These are phyloP conservation scores for Sporothrix sp. DNA, from an alignment of 2,329 filamentous ascomycete genomes.

Conservation along the genomic window DNA sequence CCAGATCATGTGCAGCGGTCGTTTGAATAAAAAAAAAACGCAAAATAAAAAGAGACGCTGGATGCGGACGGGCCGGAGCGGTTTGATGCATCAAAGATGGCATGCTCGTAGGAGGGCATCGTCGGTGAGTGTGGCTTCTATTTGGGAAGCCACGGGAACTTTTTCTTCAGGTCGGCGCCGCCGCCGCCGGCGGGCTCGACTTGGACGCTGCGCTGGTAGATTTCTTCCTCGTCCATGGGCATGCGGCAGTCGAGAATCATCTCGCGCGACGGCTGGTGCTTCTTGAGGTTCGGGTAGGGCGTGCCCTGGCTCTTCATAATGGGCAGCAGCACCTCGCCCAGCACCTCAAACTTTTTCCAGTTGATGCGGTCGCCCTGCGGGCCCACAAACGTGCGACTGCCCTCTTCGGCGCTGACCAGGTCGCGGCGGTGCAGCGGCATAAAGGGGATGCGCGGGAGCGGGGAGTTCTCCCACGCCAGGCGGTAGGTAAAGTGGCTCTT, in stretches of 20 bases:
- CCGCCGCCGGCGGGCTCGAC: conserved; percentile 43
- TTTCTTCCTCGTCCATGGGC: conserved; percentile 73
- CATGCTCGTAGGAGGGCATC: too few relatives aligned
- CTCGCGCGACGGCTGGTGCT: conserved; percentile 60
- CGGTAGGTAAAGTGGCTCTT: conserved; percentile 92
- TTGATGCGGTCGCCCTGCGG: conserved; percentile 68
- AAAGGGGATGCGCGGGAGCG: conserved; percentile 82
- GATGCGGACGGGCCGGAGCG: too few relatives aligned
- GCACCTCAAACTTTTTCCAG: conserved; percentile 96
- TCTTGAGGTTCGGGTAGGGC: conserved; percentile 63
- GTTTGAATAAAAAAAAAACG: too few relatives aligned
- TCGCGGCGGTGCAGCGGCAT: conserved; percentile 83
- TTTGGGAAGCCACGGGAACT: conserved; percentile 57
- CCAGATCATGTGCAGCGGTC: too few relatives aligned
- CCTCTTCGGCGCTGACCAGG: conserved; percentile 83
- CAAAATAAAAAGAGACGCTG: too few relatives aligned
- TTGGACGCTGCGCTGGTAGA: conserved; percentile 52
- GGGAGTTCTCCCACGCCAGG: conserved; percentile 94
- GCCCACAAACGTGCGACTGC: conserved; percentile 80
- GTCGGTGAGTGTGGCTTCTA: conserved; percentile 19
- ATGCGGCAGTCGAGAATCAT: conserved; percentile 75
- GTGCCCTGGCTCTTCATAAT: conserved; percentile 86
- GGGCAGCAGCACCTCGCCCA: conserved; percentile 82
- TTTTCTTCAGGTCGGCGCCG: conserved; percentile 47
- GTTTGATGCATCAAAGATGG: too few relatives aligned